Conservation (phyloP, 305 asterid species). For the Withania somnifera region DNA sequence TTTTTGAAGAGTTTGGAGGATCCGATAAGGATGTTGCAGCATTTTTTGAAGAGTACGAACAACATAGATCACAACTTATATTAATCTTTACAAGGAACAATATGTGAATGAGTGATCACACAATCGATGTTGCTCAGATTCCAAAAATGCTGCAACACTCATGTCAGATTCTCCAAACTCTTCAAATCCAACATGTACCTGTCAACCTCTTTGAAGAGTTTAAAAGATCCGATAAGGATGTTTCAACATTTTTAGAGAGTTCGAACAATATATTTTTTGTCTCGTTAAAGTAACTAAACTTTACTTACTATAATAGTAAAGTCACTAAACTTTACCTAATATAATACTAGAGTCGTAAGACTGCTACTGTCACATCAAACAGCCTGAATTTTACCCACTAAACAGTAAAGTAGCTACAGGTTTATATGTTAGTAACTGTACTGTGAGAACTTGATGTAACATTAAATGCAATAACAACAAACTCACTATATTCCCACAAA, state of each 20-base stretch:
- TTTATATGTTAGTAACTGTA: neutral
- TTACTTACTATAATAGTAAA: neutral
- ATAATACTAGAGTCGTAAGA: neutral
- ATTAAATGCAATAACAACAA: neutral
- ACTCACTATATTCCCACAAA: too few species aligned
- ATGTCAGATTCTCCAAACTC: neutral
- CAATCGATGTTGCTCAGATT: too few species aligned
- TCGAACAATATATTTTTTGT: neutral
- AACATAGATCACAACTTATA: neutral
- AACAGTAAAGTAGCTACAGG: neutral
- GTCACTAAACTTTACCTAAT: neutral
- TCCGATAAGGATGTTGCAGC: rapidly evolving
- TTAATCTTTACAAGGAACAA: too few species aligned
- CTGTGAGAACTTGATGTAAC: neutral
- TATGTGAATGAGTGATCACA: neutral
- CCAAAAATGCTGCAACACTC: neutral
- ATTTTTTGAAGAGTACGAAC: neutral
- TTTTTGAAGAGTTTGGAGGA: neutral
- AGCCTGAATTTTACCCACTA: neutral
- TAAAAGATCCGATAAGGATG: neutral
- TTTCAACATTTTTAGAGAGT: neutral
- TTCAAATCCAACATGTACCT: neutral
- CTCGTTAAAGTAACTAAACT: neutral
- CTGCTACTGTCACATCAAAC: neutral
- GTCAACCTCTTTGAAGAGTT: neutral